Percentiles rank a stretch among this genome's conserved stretches.
Evolutionary conservation across 2,329 filamentous ascomycete genomes (phyloP).

Genomic region (Elsinoe ampelina): DNA sequence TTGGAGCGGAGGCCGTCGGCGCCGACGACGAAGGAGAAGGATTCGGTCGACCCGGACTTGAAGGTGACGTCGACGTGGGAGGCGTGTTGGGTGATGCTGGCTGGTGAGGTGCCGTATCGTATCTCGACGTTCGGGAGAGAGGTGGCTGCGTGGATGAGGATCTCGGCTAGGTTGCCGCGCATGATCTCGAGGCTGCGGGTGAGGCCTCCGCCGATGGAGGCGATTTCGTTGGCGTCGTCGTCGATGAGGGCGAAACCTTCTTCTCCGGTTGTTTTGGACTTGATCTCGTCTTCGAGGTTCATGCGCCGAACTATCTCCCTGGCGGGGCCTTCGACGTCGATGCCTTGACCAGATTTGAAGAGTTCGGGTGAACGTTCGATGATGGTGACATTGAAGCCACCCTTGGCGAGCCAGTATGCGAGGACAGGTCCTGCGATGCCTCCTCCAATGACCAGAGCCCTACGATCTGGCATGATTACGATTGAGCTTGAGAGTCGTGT

Average conservation of each 20-base stretch:
- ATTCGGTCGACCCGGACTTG: constrained; percentile 15
- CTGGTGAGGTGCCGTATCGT: constrained; percentile 19
- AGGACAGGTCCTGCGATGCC: constrained; percentile 21
- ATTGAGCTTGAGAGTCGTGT: not conserved
- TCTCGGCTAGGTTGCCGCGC: constrained; percentile 41
- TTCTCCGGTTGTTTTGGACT: constrained; percentile 21
- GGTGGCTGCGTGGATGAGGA: constrained; percentile 32
- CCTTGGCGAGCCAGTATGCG: constrained; percentile 21
- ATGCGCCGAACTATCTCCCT: constrained; percentile 21
- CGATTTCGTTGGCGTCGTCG: constrained; percentile 17
- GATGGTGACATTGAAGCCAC: constrained; percentile 19
- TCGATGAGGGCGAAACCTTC: constrained; percentile 22
- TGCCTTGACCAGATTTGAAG: constrained; percentile 21
- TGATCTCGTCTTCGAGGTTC: constrained; percentile 22
- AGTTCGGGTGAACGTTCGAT: constrained; percentile 18
- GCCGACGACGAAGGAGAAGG: constrained; percentile 22
- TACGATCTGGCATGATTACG: not conserved
- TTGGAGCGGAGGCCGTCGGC: constrained; percentile 23
- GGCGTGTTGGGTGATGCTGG: constrained; percentile 13
- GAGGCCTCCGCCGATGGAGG: constrained; percentile 12
- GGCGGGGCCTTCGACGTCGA: constrained; percentile 23
- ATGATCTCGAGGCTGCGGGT: constrained; percentile 36
- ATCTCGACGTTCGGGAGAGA: constrained; percentile 19
- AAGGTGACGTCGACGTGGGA: constrained; percentile 11
- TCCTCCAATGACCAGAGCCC: constrained; percentile 21